Base-by-base conservation (phyloP, 306 rosid genomes). In the Crotalaria pallida region DNA sequence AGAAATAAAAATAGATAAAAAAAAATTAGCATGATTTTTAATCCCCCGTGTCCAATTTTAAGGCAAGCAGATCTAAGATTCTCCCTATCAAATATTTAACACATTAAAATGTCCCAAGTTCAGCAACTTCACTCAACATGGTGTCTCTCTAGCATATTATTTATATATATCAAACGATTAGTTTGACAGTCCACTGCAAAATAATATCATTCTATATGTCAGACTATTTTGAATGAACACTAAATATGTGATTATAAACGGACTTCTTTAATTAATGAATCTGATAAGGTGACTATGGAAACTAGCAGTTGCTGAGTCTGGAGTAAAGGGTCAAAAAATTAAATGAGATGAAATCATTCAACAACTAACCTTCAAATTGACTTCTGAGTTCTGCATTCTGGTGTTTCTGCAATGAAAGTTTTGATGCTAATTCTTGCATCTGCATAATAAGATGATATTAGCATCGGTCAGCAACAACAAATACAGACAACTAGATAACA, bases 401-500 rank as follows among this genome's bases (percentile, higher is more conserved):
- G 53, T 86, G 79, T 77, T 94, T 94, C 79, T 87, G 98, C 84
- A 88, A 71, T 29, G 96, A 88, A 41, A 94, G 90, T 62, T 94
- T 91, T 88, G 84, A 71, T 27, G 87, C 80, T 75, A 94, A 81
- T 72, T 94, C 97, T 73, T 90, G 97, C 80, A 94, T 88, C 98
- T 90, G 86, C 75, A 69, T 38, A 75, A 16, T 21, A 59, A 52
- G 15, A 55, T 27, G 18, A 67, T 27, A 36, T 50, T 77, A 66
- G 36, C 41, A 33, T 22, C 55, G 5, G 36, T 68, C 72, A 43
- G 49, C 49, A 3, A 76, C 62, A 23, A 58, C 15, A 26, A 70
- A 36, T 43, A 49, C 6, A 4, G 19, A 24, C 62, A 58, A 66
- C 51, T 43, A 55, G 21, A 70, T 47, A 40, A 33, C 18, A 53